Percentiles rank a stretch among this genome's conserved stretches.
Conservation (phyloP, 2,329 filamentous ascomycete species). For the Colletotrichum somersetense region DNA sequence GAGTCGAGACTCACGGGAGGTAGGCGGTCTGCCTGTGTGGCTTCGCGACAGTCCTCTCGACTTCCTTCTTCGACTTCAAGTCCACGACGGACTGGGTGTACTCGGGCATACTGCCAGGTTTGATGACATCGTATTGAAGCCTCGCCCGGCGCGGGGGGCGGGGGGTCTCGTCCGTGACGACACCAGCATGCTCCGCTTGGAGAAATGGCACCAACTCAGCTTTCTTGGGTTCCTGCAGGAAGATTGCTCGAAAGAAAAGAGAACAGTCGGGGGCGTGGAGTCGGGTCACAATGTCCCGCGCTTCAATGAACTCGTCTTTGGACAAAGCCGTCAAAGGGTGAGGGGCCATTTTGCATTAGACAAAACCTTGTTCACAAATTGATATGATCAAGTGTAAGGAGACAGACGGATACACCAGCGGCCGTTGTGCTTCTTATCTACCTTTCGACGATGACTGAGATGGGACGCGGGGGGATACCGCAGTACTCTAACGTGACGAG, state of each 20-base stretch:
- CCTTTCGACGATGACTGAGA: slow-evolving; percentile 8
- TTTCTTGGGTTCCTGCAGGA: slow-evolving; percentile 73
- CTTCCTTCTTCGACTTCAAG: slow-evolving; percentile 49
- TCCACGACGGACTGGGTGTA: slow-evolving; percentile 57
- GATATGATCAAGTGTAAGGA: background rate
- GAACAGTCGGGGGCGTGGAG: slow-evolving; percentile 43
- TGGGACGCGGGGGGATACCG: slow-evolving; percentile 29
- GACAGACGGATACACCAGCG: background rate
- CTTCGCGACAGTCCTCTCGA: slow-evolving; percentile 47
- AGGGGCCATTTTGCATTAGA: slow-evolving; percentile 35
- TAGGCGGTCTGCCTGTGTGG: slow-evolving; percentile 54
- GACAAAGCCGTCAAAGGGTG: slow-evolving; percentile 65
- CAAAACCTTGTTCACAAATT: too few species aligned
- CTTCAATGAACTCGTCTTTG: slow-evolving; percentile 61
- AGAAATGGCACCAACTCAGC: slow-evolving; percentile 69
- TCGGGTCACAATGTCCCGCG: slow-evolving; percentile 60
- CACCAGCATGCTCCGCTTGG: slow-evolving; percentile 70
- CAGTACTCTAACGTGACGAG: slow-evolving; percentile 24
- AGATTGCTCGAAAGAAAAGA: slow-evolving; percentile 69
- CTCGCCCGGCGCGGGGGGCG: slow-evolving; percentile 61
- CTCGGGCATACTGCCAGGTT: slow-evolving; percentile 45
- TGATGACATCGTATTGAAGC: slow-evolving; percentile 60
- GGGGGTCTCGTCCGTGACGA: slow-evolving; percentile 56
- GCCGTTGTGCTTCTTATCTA: slow-evolving; percentile 27
- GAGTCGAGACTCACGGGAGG: slow-evolving; percentile 46